These are phyloP conservation scores for Mycosphaerella sp. DNA, from an alignment of 2,329 filamentous ascomycete genomes.

Conservation along the genomic window DNA sequence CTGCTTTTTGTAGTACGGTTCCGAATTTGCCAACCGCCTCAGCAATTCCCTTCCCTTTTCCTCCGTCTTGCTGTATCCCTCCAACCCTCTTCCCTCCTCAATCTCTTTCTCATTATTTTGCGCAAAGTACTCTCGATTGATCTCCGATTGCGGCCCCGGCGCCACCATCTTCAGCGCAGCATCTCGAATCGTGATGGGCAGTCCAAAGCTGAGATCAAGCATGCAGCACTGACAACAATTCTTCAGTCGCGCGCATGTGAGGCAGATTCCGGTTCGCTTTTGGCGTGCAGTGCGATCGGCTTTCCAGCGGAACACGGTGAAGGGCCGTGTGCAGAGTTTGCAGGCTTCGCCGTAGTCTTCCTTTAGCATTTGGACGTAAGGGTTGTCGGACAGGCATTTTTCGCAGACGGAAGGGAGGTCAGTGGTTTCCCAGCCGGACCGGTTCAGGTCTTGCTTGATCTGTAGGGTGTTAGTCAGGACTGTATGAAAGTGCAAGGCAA, in stretches of 20 bases:
- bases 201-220: conserved; percentile 91
- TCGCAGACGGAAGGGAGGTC: conserved; percentile 87
- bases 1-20: conserved; percentile 91
- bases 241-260: conserved; percentile 94
- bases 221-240: conserved; percentile 99
- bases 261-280: conserved; percentile 89
- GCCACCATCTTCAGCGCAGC: conserved; percentile 97
- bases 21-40: conserved; percentile 76
- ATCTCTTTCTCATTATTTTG: conserved; percentile 96
- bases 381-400: conserved; percentile 90
- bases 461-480: conserved; percentile 49
- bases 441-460: conserved; percentile 93
- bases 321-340: conserved; percentile 81
- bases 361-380: conserved; percentile 98
- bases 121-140: conserved; percentile 96
- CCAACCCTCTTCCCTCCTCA: conserved; percentile 79
- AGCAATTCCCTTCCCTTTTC: conserved; percentile 90
- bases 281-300: conserved; percentile 84
- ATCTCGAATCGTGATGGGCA: conserved; percentile 91
- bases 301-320: conserved; percentile 94
- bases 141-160: conserved; percentile 81
- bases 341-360: conserved; percentile 76
- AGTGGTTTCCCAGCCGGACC: conserved; percentile 91
- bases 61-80: conserved; percentile 94
- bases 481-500: too few relatives aligned